Evolutionary conservation across 805 yeast species (phyloP), one percentile per base, ranked within the genome.

Genomic region (Zygosaccharomyces siamensis): DNA sequence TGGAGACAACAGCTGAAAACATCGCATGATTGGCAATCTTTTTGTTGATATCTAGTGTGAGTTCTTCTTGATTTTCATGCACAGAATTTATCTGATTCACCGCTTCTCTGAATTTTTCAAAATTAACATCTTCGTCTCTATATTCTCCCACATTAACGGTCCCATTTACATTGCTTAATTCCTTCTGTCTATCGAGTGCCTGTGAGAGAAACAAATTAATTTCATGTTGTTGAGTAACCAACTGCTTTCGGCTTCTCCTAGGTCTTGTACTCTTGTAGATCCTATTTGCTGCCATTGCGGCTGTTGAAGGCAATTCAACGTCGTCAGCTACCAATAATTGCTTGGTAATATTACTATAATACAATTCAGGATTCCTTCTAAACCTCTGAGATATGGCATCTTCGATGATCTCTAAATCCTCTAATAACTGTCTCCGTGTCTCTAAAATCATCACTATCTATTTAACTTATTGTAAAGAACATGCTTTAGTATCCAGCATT

Each of bases 371-470:
- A 58, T 86, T 84, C 48, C 81, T 60, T 44, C 72, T 70, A 3
- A 89, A 67, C 46, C 97, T 70, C 41, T 75, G 76, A 0, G 84
- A 66, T 0, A 89, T 73, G 0, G 88, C 88, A 26, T 67, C 58
- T 58, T 90, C 95, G 3, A 92, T 75, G 2, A 79, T 67, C 53
- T 90, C 95, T 16, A 86, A 64, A 60, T 86, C 93, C 58, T 83
- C 89, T 6, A 79, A 50, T 1, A 68, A 48, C 3, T 55, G 47
- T 43, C 83, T 60, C 33, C 64, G 62, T 3, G 54, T 53, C 42
- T 79, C 83, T 30, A 76, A 28, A 12, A 39, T 12, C 32, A 36
- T 36, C 57, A 55, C 51, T 12, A 6, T 7, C 7, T 14, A 11
- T 2, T 20, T 21, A 27, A 24, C 28, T 12, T 18, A 3, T 38